These are phyloP conservation scores for Candida ponderosae DNA, from an alignment of 805 yeast genomes.

Conservation along the genomic window DNA sequence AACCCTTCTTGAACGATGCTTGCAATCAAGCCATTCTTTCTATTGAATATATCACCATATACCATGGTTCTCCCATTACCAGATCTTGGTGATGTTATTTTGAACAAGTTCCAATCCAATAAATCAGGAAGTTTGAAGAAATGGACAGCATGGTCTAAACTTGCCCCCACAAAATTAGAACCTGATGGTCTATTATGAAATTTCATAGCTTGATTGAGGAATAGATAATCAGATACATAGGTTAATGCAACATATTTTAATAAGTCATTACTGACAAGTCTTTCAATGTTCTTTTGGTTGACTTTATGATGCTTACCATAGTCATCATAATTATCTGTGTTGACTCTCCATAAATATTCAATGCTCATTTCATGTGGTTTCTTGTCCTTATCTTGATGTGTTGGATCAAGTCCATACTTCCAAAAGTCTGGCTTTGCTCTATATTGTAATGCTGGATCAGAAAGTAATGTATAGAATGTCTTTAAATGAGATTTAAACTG, in stretches of 20 bases:
- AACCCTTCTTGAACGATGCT: slow-evolving; percentile 63
- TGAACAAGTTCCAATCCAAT: slow-evolving; percentile 44
- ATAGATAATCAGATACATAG: slow-evolving; percentile 50
- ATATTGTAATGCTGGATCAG: background rate
- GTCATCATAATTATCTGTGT: background rate
- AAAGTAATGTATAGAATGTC: slow-evolving; percentile 8
- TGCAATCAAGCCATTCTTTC: slow-evolving; percentile 45
- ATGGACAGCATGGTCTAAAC: slow-evolving; percentile 60
- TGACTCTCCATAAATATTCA: slow-evolving; percentile 8
- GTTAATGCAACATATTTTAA: slow-evolving; percentile 51
- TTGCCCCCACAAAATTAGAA: slow-evolving; percentile 44
- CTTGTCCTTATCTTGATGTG: slow-evolving; percentile 8
- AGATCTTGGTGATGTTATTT: slow-evolving; percentile 40
- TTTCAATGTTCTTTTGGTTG: background rate
- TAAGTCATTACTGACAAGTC: slow-evolving; percentile 19
- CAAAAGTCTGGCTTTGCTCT: slow-evolving; percentile 27
- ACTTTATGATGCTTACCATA: background rate
- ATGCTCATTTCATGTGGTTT: slow-evolving; percentile 13
- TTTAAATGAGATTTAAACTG: slow-evolving; percentile 12
- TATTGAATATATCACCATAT: slow-evolving; percentile 47
- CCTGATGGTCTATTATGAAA: slow-evolving; percentile 38
- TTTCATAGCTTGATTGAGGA: slow-evolving; percentile 44
- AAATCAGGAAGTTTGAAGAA: slow-evolving; percentile 47
- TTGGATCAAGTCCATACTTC: slow-evolving; percentile 12
- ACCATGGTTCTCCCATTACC: slow-evolving; percentile 46